These are phyloP conservation scores for Fonsecaea erecta DNA, from an alignment of 2,329 filamentous ascomycete genomes.

Conservation along the genomic window DNA sequence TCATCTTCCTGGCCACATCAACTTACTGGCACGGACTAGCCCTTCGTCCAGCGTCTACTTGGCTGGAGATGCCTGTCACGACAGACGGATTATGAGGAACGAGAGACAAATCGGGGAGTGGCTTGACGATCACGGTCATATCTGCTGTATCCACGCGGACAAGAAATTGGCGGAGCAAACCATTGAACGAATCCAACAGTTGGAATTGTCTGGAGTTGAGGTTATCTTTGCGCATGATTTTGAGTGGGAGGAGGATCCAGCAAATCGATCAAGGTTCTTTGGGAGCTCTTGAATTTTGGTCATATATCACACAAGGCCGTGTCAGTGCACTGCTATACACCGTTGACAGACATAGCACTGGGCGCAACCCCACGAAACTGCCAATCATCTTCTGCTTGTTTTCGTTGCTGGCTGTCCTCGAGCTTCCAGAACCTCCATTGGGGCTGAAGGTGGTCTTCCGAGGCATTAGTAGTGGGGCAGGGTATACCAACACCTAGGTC, in stretches of 20 bases:
- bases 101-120: conserved; percentile 41
- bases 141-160: conserved; percentile 43
- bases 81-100: conserved; percentile 40
- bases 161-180: conserved; percentile 37
- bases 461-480: neutral
- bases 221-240: conserved; percentile 42
- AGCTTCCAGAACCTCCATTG: neutral
- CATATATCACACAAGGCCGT: neutral
- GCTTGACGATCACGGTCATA: conserved; percentile 36
- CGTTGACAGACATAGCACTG: neutral
- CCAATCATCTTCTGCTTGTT: neutral
- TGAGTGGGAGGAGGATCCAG: conserved; percentile 38
- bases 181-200: conserved; percentile 35
- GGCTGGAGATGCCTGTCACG: conserved; percentile 44
- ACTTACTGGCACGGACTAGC: conserved; percentile 38
- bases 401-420: neutral
- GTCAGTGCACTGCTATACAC: neutral
- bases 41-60: conserved; percentile 38
- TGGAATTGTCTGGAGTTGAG: conserved; percentile 38
- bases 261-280: conserved; percentile 29
- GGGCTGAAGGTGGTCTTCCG: neutral
- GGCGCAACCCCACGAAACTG: neutral
- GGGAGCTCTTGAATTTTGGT: conserved; percentile 18
- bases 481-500: neutral
- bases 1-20: conserved; percentile 43